A percentile compares a stretch with the other conserved stretches of the same genome.
Evolutionary conservation across 129 eudicot genomes (phyloP).

Genomic region (Oenanthe sinensis): DNA sequence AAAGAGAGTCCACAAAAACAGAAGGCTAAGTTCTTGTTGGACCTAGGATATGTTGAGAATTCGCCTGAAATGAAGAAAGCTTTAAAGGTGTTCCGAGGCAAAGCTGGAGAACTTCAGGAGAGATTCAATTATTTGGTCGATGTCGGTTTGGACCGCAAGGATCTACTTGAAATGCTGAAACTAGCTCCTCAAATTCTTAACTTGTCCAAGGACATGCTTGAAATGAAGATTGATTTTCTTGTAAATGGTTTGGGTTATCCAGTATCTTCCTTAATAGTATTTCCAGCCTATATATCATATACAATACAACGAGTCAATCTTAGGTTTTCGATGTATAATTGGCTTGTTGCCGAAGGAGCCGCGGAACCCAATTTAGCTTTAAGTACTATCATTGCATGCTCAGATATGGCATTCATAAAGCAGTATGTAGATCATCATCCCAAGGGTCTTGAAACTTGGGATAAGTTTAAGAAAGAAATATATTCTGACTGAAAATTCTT

Average conservation of each 20-base stretch:
- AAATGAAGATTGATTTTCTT: conserved; percentile 45
- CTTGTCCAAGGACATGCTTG: conserved; percentile 39
- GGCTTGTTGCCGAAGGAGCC: conserved; percentile 45
- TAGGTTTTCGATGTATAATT: conserved; percentile 57
- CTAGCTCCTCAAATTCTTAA: conserved; percentile 54
- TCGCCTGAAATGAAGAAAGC: conserved; percentile 58
- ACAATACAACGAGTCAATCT: conserved; percentile 44
- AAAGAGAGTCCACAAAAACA: conserved; percentile 17
- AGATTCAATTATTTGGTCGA: conserved; percentile 70
- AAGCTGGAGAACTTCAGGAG: conserved; percentile 61
- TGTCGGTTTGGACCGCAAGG: conserved; percentile 43
- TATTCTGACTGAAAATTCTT: conserved; percentile 17
- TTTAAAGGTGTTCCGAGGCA: conserved; percentile 54
- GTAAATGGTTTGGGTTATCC: conserved; percentile 59
- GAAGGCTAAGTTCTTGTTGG: conserved; percentile 45
- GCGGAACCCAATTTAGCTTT: conserved; percentile 36
- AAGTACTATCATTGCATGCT: conserved; percentile 45
- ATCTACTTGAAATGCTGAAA: conserved; percentile 48
- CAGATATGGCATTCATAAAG: conserved; percentile 41
- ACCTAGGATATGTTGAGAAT: conserved; percentile 54
- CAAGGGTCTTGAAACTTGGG: conserved; percentile 53
- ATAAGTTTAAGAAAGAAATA: conserved; percentile 38
- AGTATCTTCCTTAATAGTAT: conserved; percentile 34
- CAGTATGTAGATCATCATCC: conserved; percentile 50
- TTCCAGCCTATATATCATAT: conserved; percentile 41